Conservation (phyloP, 192 early-diverging fungal species). For the Coemansia sp. region DNA sequence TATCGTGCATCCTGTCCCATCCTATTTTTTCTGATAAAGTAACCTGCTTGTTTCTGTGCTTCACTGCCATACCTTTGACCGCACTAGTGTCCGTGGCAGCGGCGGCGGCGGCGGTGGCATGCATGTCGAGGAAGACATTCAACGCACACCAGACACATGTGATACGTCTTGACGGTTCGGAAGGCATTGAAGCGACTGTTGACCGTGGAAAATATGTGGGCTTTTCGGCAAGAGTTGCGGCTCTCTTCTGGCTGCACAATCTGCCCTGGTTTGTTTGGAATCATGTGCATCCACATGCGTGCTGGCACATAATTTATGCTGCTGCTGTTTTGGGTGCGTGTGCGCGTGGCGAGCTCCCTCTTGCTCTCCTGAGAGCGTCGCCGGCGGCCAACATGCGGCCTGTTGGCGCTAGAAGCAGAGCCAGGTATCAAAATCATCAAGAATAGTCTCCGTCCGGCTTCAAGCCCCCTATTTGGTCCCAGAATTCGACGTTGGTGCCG, state of each 20-base stretch:
- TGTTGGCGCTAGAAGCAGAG: background rate
- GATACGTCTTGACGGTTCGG: slow-evolving; percentile 17
- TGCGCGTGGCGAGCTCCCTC: slow-evolving; percentile 21
- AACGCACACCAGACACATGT: background rate
- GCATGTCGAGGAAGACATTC: background rate
- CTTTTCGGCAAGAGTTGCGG: slow-evolving; percentile 13
- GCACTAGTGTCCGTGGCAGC: slow-evolving; percentile 8
- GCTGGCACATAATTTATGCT: slow-evolving; percentile 4
- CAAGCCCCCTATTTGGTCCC: too few relatives aligned
- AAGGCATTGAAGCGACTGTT: slow-evolving; percentile 20
- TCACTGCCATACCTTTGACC: slow-evolving; percentile 12
- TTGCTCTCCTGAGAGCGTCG: slow-evolving; percentile 19
- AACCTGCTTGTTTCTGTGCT: slow-evolving; percentile 3
- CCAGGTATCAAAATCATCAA: slow-evolving; percentile 4
- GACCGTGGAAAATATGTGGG: slow-evolving; percentile 13
- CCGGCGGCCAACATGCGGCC: slow-evolving; percentile 24
- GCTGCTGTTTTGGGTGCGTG: slow-evolving; percentile 17
- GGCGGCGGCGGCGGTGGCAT: slow-evolving; percentile 13
- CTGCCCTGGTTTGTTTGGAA: slow-evolving; percentile 31
- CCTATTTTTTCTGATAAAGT: slow-evolving; percentile 11
- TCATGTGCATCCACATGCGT: slow-evolving; percentile 14
- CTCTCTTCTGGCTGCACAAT: slow-evolving; percentile 15
- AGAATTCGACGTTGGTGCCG: background rate
- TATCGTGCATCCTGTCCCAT: slow-evolving; percentile 18
- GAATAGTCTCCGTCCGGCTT: background rate